Evolutionary conservation across 257 asterid species (phyloP).

Genomic region (Gentiana straminea): DNA sequence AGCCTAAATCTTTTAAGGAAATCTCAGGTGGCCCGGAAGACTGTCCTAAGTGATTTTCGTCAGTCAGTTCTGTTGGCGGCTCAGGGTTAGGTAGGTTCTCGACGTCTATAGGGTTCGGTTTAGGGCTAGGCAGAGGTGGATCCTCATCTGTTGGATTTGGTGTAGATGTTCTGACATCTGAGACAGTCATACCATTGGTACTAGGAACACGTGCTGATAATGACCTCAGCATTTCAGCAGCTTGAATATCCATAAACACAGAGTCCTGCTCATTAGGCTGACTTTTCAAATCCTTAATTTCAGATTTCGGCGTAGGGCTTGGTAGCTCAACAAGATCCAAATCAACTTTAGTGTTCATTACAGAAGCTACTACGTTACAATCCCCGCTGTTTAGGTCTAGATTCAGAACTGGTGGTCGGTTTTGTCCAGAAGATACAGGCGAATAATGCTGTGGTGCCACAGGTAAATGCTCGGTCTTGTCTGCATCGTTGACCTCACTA

Average conservation of each 20-base stretch:
- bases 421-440: conserved; percentile 19
- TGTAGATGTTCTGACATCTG: conserved; percentile 33
- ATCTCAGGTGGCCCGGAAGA: conserved; percentile 26
- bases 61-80: conserved; percentile 21
- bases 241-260: conserved; percentile 5
- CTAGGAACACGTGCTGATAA: conserved; percentile 13
- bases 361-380: conserved; percentile 7
- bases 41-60: conserved; percentile 28
- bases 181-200: conserved; percentile 10
- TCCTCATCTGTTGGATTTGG: conserved; percentile 29
- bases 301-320: conserved; percentile 20
- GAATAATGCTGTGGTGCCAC: too few species aligned
- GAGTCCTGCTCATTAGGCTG: too few species aligned
- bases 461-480: too few species aligned
- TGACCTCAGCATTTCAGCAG: conserved; percentile 21
- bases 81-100: conserved; percentile 17
- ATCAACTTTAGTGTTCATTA: conserved; percentile 13
- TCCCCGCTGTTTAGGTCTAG: conserved; percentile 18
- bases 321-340: conserved; percentile 19
- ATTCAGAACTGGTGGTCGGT: conserved; percentile 10
- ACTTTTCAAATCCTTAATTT: not conserved
- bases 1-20: conserved; percentile 34
- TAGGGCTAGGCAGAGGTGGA: conserved; percentile 14
- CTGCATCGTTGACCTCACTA: not conserved
- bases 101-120: conserved; percentile 33